Evolutionary conservation across 2,329 filamentous ascomycete species (phyloP), one percentile per base, ranked within the genome.

Genomic region (Alternaria angustiovoidea): DNA sequence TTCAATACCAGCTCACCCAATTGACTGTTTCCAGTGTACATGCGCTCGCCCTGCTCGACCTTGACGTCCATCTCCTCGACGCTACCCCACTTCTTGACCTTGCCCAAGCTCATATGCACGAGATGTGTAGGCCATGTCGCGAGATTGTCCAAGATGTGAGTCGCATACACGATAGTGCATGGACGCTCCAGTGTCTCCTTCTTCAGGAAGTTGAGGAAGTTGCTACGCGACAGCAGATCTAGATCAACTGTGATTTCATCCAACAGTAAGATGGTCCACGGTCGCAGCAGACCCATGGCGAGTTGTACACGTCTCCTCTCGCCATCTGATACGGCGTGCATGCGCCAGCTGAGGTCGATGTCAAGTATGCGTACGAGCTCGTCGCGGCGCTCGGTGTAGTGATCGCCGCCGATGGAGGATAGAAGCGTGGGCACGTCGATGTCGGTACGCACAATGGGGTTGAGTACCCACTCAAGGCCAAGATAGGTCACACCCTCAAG

Each of bases 161-260:
- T 99, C 7, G 95, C 95, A 77, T 99, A 99, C 30, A 99, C 93
- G 70, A 99, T 92, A 5, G 95, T 97, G 76, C 94, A 97, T 39
- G 88, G 85, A 54, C 94, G 85, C 7, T 76, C 83, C 80, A 94
- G 91, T 0, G 94, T 97, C 87, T 99, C 95, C 61, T 84, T 84
- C 80, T 93, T 93, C 73, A 99, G 80, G 83, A 94, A 99, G 43
- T 81, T 84, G 32, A 99, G 84, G 78, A 99, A 99, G 75, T 94
- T 90, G 70, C 89, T 89, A 16, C 95, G 87, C 56, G 88, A 91
- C 61, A 97, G 85, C 59, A 99, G 86, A 79, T 99, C 95, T 62
- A 99, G 83, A 78, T 99, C 95, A 8, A 99, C 95, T 1, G 95
- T 99, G 78, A 98, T 97, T 79, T 98, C 94, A 76, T 99, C 95